Evolutionary conservation across 1,284 basidiomycete genomes (phyloP), one percentile per base, ranked within the genome.

Genomic region (Cryptococcus sp.): DNA sequence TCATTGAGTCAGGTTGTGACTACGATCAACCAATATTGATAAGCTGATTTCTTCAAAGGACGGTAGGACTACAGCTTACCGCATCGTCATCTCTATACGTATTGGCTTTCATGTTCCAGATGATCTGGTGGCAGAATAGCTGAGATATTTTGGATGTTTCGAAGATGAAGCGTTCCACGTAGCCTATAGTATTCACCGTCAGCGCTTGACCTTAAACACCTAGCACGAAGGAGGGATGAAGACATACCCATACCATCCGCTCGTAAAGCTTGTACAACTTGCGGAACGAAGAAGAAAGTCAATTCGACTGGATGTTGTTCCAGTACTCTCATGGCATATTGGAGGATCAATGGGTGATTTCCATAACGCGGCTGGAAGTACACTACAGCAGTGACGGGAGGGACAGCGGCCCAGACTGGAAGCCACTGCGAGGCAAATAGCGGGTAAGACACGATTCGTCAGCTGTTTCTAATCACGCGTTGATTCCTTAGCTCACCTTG

Each of bases 41-140:
- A 20, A 38, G 51, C 29, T 17, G 26, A 8, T 29, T 3, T 34
- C 3, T 26, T 19, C 13, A 50, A 8, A 5, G 3, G 20, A 23
- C 23, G 6, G 34, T 44, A 49, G 19, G 23, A 22, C 38, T 6
- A 26, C 8, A 38, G 80, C 87, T 62, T 68, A 91, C 92, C 62
- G 88, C 83, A 76, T 92, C 81, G 69, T 99, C 96, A 70, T 95
- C 96, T 69, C 89, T 92, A 78, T 88, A 97, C 62, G 88, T 92
- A 75, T 99, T 99, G 5, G 96, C 96, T 73, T 96, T 96, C 96
- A 99, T 99, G 77, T 99, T 99, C 96, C 96, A 99, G 64, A 99
- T 93, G 63, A 99, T 99, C 80, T 99, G 96, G 77, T 99, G 96
- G 73, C 96, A 99, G 82, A 99, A 99, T 11, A 94, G 80, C 77